Evolutionary conservation across 805 yeast genomes (phyloP).

Genomic region (Nakazawaea ambrosiae): DNA sequence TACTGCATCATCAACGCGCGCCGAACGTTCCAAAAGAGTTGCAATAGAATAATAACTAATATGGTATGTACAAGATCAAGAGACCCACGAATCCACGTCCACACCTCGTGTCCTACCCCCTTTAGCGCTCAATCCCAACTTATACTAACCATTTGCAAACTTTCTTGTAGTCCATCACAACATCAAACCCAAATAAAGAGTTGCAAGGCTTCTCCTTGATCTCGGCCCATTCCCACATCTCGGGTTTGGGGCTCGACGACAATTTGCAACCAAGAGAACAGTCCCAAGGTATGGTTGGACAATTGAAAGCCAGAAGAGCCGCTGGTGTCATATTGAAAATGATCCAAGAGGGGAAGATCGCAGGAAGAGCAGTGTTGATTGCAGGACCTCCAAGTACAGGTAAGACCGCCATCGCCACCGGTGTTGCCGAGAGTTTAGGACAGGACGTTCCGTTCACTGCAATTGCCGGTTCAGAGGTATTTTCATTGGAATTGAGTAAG

Average conservation of each 20-base stretch:
- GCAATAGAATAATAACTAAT: too few relatives aligned
- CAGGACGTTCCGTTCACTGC: constrained; percentile 90
- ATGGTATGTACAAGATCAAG: constrained; percentile 1
- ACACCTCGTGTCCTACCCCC: not conserved
- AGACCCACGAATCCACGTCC: too few relatives aligned
- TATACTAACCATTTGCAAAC: not conserved
- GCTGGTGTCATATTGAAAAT: constrained; percentile 91
- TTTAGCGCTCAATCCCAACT: not conserved
- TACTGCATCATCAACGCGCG: too few relatives aligned
- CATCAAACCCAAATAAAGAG: constrained; percentile 10
- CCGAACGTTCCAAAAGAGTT: too few relatives aligned
- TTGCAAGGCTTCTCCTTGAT: constrained; percentile 34
- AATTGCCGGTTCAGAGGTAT: constrained; percentile 90
- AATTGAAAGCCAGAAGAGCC: constrained; percentile 88
- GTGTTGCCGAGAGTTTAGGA: constrained; percentile 67
- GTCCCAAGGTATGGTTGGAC: constrained; percentile 97
- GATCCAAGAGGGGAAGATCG: constrained; percentile 91
- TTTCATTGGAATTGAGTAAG: constrained; percentile 84
- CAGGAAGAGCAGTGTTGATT: constrained; percentile 90
- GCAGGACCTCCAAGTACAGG: constrained; percentile 99
- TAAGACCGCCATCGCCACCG: constrained; percentile 97
- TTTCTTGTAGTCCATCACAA: constrained; percentile 13
- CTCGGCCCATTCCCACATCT: constrained; percentile 97
- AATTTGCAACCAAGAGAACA: constrained; percentile 74
- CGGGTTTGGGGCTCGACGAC: constrained; percentile 95